These are phyloP conservation scores for Oryza officinalis DNA, from an alignment of 176 grass and related monocot genomes.

Conservation along the genomic window DNA sequence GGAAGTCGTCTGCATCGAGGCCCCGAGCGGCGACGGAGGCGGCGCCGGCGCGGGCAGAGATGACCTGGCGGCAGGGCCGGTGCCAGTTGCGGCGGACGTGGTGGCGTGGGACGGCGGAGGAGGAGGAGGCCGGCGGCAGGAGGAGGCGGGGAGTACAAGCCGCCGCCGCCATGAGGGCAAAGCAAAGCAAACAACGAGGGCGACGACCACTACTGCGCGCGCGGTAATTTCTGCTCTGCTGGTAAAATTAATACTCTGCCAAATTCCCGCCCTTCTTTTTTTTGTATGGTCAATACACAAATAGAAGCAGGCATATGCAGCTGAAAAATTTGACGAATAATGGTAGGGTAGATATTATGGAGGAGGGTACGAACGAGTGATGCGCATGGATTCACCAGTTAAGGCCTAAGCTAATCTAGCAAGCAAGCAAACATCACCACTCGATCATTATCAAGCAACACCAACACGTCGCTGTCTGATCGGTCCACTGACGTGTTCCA, in stretches of 20 bases:
- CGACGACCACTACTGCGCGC: neutral
- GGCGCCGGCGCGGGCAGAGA: conserved; percentile 32
- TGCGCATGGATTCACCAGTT: neutral
- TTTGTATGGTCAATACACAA: no score
- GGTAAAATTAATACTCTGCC: neutral
- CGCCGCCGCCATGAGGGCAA: conserved; percentile 34
- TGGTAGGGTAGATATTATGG: neutral
- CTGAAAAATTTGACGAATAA: neutral
- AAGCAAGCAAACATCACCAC: neutral
- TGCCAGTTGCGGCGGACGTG: neutral
- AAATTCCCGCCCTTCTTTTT: neutral
- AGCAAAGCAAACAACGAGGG: neutral
- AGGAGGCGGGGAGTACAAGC: conserved; percentile 27
- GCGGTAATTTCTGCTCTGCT: neutral
- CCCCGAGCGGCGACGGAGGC: conserved; percentile 37
- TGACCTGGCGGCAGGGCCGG: neutral
- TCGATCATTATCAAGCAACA: neutral
- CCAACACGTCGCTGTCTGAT: neutral
- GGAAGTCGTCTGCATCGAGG: conserved; percentile 88
- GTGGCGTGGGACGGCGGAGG: conserved; percentile 11
- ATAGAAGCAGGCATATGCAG: no score
- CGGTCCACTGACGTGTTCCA: conserved; percentile 28
- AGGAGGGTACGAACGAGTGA: neutral
- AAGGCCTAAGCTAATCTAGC: neutral
- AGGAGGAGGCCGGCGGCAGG: neutral